phyloP scores from a whole-genome alignment of 345 rosid genomes.

The Gossypium turneri region DNA sequence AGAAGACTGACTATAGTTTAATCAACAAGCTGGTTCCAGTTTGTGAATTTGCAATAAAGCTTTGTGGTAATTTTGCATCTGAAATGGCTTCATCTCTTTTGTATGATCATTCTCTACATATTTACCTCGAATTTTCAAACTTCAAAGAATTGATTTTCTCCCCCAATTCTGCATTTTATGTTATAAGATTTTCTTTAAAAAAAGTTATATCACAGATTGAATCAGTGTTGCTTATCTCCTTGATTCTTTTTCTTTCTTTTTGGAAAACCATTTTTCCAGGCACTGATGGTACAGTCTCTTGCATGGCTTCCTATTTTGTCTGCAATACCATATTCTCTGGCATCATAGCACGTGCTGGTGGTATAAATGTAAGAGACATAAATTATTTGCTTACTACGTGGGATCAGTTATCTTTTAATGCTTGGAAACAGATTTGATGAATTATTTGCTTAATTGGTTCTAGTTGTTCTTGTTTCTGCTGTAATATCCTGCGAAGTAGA shows the following conservation, averaged over 20 bases:
- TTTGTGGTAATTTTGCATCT: constrained; percentile 56
- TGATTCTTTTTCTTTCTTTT: background rate
- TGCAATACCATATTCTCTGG: constrained; percentile 80
- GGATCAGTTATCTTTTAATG: background rate
- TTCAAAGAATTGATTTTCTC: constrained; percentile 16
- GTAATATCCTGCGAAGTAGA: background rate
- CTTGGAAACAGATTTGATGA: background rate
- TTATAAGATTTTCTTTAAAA: background rate
- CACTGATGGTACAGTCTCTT: constrained; percentile 87
- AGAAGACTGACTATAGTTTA: constrained; percentile 48
- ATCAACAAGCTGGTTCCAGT: constrained; percentile 78
- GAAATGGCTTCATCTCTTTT: background rate
- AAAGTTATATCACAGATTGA: background rate
- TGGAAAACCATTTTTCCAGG: constrained; percentile 43
- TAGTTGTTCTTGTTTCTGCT: background rate
- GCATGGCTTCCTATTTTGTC: constrained; percentile 90
- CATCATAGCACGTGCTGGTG: constrained; percentile 57
- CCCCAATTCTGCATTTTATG: background rate
- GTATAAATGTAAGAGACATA: constrained; percentile 59
- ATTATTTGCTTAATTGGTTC: background rate
- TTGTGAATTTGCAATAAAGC: constrained; percentile 81
- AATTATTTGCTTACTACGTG: background rate
- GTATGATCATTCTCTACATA: background rate
- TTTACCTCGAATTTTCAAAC: background rate
- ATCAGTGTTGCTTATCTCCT: background rate